Percentiles rank a stretch among this genome's conserved stretches.
These are phyloP conservation scores for Pythium pyrilobum DNA, from an alignment of 352 stramenopile genomes.

Conservation along the genomic window DNA sequence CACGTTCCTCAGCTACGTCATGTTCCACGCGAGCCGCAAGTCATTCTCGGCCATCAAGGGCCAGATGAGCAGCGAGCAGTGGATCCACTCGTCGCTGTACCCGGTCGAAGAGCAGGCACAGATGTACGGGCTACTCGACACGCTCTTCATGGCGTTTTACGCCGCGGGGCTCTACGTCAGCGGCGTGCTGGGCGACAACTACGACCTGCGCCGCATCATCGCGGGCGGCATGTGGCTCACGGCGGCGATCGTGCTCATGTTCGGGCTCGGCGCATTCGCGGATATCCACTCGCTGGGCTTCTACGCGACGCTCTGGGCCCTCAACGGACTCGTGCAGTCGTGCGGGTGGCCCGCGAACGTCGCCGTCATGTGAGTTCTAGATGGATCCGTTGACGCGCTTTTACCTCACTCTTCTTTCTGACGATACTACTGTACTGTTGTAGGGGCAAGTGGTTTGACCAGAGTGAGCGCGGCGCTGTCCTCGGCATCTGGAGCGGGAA, in stretches of 20 bases:
- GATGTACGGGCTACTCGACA: constrained; percentile 80
- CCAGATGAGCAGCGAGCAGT: constrained; percentile 73
- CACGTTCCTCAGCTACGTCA: constrained; percentile 78
- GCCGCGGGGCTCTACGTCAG: constrained; percentile 68
- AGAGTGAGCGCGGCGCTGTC: constrained; percentile 71
- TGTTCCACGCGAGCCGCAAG: constrained; percentile 76
- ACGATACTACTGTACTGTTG: constrained; percentile 24
- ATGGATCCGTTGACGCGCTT: too few relatives aligned
- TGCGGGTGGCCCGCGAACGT: constrained; percentile 72
- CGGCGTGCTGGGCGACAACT: constrained; percentile 62
- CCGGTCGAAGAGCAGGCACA: constrained; percentile 52
- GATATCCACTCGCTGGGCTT: constrained; percentile 66
- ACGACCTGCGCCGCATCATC: constrained; percentile 67
- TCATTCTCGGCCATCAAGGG: constrained; percentile 82
- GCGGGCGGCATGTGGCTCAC: constrained; percentile 67
- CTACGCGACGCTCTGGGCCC: constrained; percentile 62
- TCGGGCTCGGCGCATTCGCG: constrained; percentile 51
- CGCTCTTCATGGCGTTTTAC: constrained; percentile 79
- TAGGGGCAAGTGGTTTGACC: constrained; percentile 94
- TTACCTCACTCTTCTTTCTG: too few relatives aligned
- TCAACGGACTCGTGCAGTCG: constrained; percentile 82
- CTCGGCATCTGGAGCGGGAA: constrained; percentile 96
- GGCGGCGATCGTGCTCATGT: constrained; percentile 44
- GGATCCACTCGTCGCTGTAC: constrained; percentile 66
- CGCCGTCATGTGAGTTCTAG: constrained; percentile 79